Percentiles rank a stretch among this genome's conserved stretches.
These are phyloP conservation scores for Debaryomyces sp. DNA, from an alignment of 1,139 yeast species.

Conservation along the genomic window DNA sequence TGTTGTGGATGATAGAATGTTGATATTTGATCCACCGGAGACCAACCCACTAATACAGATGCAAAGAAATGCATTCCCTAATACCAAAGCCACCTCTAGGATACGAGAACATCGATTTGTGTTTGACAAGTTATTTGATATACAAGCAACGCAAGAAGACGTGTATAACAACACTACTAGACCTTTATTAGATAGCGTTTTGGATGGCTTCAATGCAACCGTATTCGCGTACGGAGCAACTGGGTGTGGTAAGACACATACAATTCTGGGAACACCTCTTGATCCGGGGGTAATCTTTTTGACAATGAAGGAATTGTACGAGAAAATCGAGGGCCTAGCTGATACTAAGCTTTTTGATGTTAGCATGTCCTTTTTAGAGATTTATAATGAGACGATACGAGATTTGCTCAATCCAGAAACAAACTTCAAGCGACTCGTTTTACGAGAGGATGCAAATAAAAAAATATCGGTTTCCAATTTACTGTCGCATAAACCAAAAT, in stretches of 20 bases:
- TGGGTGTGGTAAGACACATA: slow-evolving; percentile 97
- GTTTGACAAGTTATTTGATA: slow-evolving; percentile 79
- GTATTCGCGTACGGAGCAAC: slow-evolving; percentile 98
- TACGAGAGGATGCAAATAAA: slow-evolving; percentile 72
- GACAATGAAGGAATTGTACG: slow-evolving; percentile 77
- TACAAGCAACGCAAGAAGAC: slow-evolving; percentile 60
- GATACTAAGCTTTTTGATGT: slow-evolving; percentile 65
- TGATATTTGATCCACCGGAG: slow-evolving; percentile 87
- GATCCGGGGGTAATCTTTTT: slow-evolving; percentile 81
- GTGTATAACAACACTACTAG: slow-evolving; percentile 69
- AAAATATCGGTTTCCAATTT: slow-evolving; percentile 76
- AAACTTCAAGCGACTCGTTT: slow-evolving; percentile 46
- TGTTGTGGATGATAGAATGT: slow-evolving; percentile 86
- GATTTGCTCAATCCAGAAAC: slow-evolving; percentile 70
- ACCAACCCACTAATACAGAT: slow-evolving; percentile 65
- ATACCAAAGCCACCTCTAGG: slow-evolving; percentile 41
- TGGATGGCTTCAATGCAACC: slow-evolving; percentile 88
- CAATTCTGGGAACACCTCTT: slow-evolving; percentile 75
- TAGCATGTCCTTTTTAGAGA: slow-evolving; percentile 76
- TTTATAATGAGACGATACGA: slow-evolving; percentile 85
- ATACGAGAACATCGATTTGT: slow-evolving; percentile 78
- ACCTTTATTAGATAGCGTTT: slow-evolving; percentile 71
- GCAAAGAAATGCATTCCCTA: slow-evolving; percentile 61
- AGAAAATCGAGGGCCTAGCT: slow-evolving; percentile 53
- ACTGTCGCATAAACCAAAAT: slow-evolving; percentile 61